Evolutionary conservation across 2,329 filamentous ascomycete genomes (phyloP), one percentile per base, ranked within the genome.

Genomic region (Colletotrichum viniferum): DNA sequence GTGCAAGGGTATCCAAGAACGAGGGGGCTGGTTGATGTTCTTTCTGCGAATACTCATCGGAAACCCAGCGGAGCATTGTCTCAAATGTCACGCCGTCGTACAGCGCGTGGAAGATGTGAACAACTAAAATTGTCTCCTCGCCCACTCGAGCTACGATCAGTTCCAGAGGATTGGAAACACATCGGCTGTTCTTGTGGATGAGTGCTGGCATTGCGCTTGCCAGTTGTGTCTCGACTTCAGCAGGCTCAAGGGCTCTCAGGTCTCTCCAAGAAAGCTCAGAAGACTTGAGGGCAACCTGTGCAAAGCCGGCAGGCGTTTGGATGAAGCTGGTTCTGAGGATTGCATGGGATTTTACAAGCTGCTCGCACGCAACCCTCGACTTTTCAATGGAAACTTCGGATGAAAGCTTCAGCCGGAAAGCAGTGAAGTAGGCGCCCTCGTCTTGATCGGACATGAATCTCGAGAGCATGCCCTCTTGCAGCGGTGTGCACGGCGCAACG

Each of bases 391-490:
- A 87, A 7, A 91, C 80, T 0, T 82, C 76, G 0, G 82, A 72
- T 0, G 82, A 71, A 1, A 98, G 83, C 1, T 85, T 78, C 58
- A 96, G 92, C 0, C 84, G 84, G 80, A 98, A 98, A 0, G 88
- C 87, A 72, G 96, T 96, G 82, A 96, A 97, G 81, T 98, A 98
- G 0, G 94, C 84, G 0, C 88, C 87, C 0, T 85, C 81, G 0
- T 88, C 84, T 21, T 86, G 91, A 12, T 91, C 81, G 0, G 84
- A 89, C 48, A 94, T 81, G 28, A 92, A 93, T 64, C 92, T 90
- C 7, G 94, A 93, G 65, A 98, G 91, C 86, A 98, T 96, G 1
- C 96, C 96, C 81, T 96, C 92, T 80, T 98, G 96, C 1, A 98
- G 86, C 0, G 96, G 91, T 1, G 96, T 97, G 81, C 96, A 98